Base-by-base conservation (phyloP, 163 green algal genomes). In the Prototheca cutis region DNA sequence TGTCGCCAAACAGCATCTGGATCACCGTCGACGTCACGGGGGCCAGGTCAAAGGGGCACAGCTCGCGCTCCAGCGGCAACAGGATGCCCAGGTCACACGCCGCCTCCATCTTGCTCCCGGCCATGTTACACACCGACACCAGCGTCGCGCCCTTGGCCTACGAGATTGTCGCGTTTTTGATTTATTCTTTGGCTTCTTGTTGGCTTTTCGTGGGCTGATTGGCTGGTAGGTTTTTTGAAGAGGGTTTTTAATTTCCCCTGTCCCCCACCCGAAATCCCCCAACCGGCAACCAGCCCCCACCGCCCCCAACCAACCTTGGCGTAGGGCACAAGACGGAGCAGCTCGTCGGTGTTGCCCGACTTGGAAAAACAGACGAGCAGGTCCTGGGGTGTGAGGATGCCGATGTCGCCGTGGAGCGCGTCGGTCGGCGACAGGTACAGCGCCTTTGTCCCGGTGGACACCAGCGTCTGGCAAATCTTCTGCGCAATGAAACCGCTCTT, bases 401-500 rank as follows among this genome's bases (percentile, higher is more conserved):
- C 80, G n/a, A 88, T 79, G 61, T 88, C 80, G 30, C 80, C 80
- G 45, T 88, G 80, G 39, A 88, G 66, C 4, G 80, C 80, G 54
- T 88, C 80, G 30, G 74, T 82, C 5, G 80, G 76, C 24, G 51
- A 73, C 4, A 88, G 68, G 63, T 78, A 88, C 24, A 84, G 59
- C 2, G 80, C 67, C 53, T 82, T 85, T 45, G 76, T 87, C 19
- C 80, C 80, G 0, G 80, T 88, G 31, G 76, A 86, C 42, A 88
- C 76, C 19, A 88, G 65, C 4, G 80, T 88, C 67, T 80, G 73
- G 24, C 65, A 78, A 8, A 88, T 80, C 60, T 88, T 88, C 72
- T 88, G 79, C 3, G 80, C 76, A 42, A 88, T 88, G 61, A 88
- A 83, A 40, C 80, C 80, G 55, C 61, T 77, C 72, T 88, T 88